These are phyloP conservation scores for Flaveria ramosissima DNA, from an alignment of 129 eudicot species.

Conservation along the genomic window DNA sequence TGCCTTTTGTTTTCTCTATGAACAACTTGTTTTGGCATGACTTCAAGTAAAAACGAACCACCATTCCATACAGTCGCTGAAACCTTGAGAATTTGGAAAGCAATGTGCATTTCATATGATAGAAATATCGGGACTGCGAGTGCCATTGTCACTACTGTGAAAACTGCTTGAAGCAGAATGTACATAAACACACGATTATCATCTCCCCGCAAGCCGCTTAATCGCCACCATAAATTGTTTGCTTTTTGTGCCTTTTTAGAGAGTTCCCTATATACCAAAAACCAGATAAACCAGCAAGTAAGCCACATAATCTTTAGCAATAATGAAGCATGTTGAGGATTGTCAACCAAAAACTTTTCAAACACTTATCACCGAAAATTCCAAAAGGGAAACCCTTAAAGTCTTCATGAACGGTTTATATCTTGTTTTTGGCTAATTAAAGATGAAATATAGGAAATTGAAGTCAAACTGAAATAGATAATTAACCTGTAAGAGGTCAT, in stretches of 20 bases:
- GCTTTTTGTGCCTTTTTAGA: too few relatives aligned
- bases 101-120: constrained; percentile 66
- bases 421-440: not conserved
- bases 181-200: constrained; percentile 85
- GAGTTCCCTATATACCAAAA: constrained; percentile 41
- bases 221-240: constrained; percentile 74
- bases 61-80: constrained; percentile 89
- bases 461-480: not conserved
- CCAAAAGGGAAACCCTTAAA: too few relatives aligned
- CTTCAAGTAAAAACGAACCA: constrained; percentile 78
- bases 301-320: not conserved
- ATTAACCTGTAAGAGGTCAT: constrained; percentile 95
- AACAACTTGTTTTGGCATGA: constrained; percentile 56
- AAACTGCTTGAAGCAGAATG: constrained; percentile 71
- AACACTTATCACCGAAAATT: too few relatives aligned
- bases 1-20: not conserved
- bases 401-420: too few relatives aligned
- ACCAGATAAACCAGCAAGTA: not conserved
- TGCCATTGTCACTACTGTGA: constrained; percentile 86
- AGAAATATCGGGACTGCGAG: constrained; percentile 89
- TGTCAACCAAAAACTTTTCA: too few relatives aligned
- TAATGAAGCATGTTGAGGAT: too few relatives aligned
- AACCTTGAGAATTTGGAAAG: constrained; percentile 82
- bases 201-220: constrained; percentile 91
- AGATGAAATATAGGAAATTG: not conserved